Percentiles rank a stretch among this genome's conserved stretches.
Conservation (phyloP, 2,329 filamentous ascomycete genomes). For the Leptosphaerulina australis region DNA sequence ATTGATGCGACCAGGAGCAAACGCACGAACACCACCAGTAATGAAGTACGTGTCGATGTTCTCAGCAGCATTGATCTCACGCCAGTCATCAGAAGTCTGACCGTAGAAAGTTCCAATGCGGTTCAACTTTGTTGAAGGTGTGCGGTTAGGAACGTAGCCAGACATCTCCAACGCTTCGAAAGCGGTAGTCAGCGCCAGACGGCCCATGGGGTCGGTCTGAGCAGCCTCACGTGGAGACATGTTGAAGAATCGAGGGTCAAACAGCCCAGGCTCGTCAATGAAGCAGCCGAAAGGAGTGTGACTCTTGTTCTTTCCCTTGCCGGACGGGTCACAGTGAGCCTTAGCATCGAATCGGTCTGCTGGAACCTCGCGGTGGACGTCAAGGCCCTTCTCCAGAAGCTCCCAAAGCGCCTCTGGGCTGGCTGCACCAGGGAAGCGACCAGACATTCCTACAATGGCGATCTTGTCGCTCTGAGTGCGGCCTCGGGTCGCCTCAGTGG, state of each 20-base stretch:
- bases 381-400: slow-evolving; percentile 73
- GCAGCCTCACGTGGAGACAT: slow-evolving; percentile 82
- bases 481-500: slow-evolving; percentile 42
- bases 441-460: slow-evolving; percentile 83
- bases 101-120: slow-evolving; percentile 77
- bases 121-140: slow-evolving; percentile 68
- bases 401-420: slow-evolving; percentile 77
- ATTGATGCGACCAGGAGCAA: slow-evolving; percentile 70
- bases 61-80: slow-evolving; percentile 74
- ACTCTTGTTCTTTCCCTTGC: slow-evolving; percentile 76
- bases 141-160: slow-evolving; percentile 75
- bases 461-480: slow-evolving; percentile 69
- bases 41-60: slow-evolving; percentile 74
- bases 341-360: slow-evolving; percentile 75
- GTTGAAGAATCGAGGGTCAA: slow-evolving; percentile 85
- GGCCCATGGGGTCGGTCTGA: slow-evolving; percentile 81
- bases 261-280: slow-evolving; percentile 75
- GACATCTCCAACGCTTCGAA: slow-evolving; percentile 85
- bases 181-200: slow-evolving; percentile 75
- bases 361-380: slow-evolving; percentile 72
- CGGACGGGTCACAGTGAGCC: slow-evolving; percentile 72
- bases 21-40: slow-evolving; percentile 66
- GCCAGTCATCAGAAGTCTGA: slow-evolving; percentile 77
- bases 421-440: slow-evolving; percentile 75
- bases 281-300: slow-evolving; percentile 79